Evolutionary conservation across 2,329 filamentous ascomycete genomes (phyloP), one percentile per base, ranked within the genome.

Genomic region (Xylariaceae sp.): DNA sequence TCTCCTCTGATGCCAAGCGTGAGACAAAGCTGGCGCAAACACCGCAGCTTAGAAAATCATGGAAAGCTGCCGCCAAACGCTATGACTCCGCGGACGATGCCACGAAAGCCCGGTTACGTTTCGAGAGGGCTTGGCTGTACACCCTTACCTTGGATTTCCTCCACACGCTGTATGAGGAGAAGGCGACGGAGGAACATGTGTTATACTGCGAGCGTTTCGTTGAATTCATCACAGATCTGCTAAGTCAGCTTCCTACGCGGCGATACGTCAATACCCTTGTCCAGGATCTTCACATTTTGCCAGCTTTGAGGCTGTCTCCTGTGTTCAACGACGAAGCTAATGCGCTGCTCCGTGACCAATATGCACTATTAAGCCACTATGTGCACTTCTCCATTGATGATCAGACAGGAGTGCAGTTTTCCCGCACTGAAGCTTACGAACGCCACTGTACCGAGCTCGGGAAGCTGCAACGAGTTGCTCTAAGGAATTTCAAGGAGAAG

Each of bases 91-190:
- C 89, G 55, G 93, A 97, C 72, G 89, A 93, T 61, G 75, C 81
- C 3, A 84, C 83, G 0, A 92, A 97, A 72, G 87, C 88, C 13
- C 86, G 88, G 56, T 77, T 97, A 65, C 87, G 89, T 23, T 97
- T 99, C 67, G 94, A 99, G 74, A 84, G 95, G 57, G 89, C 90
- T 50, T 99, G 94, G 95, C 80, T 99, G 9, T 96, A 92, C 71
- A 88, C 90, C 2, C 80, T 97, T 66, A 78, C 94, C 0, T 75
- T 97, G 37, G 89, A 96, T 69, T 97, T 97, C 68, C 72, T 96
- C 35, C 82, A 86, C 62, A 79, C 88, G 56, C 75, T 97, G 8
- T 90, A 95, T 71, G 77, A 79, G 23, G 76, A 77, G 15, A 77
- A 76, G 52, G 73, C 73, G 53, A 80, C 79, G 61, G 64, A 73